A percentile compares a stretch with the other conserved stretches of the same genome.
These are phyloP conservation scores for Epichloe glyceriae DNA, from an alignment of 2,329 filamentous ascomycete genomes.

Conservation along the genomic window DNA sequence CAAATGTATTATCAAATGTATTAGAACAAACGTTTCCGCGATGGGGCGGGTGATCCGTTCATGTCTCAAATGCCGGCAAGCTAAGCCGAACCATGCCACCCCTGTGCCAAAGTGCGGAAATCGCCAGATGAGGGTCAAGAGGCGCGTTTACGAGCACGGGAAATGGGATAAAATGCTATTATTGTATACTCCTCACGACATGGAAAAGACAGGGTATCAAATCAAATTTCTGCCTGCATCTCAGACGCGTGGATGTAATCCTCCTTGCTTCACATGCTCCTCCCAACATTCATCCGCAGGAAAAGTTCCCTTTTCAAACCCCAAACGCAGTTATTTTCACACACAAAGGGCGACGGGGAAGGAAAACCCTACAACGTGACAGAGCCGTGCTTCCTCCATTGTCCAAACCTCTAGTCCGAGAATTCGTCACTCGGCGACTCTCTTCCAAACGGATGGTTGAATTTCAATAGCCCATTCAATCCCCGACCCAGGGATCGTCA, in stretches of 20 bases:
- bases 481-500: constrained; percentile 97
- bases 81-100: not conserved
- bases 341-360: too few species aligned
- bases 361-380: too few species aligned
- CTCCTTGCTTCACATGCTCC: not conserved
- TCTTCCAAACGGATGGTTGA: constrained; percentile 86
- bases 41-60: too few species aligned
- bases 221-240: not conserved
- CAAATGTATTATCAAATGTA: too few species aligned
- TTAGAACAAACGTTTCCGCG: too few species aligned
- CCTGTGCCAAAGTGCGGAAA: too few species aligned
- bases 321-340: not conserved
- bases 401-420: constrained; percentile 11
- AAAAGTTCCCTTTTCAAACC: too few species aligned
- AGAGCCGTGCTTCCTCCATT: not conserved
- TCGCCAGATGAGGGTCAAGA: too few species aligned
- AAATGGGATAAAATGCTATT: too few species aligned
- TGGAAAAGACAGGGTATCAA: not conserved
- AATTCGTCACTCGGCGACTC: constrained; percentile 19
- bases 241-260: not conserved
- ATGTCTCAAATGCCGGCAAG: not conserved
- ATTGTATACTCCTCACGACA: too few species aligned
- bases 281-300: too few species aligned
- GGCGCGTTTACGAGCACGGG: too few species aligned
- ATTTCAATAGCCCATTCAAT: constrained; percentile 84